Evolutionary conservation across 345 rosid genomes (phyloP).

Genomic region (Camelina laxa): DNA sequence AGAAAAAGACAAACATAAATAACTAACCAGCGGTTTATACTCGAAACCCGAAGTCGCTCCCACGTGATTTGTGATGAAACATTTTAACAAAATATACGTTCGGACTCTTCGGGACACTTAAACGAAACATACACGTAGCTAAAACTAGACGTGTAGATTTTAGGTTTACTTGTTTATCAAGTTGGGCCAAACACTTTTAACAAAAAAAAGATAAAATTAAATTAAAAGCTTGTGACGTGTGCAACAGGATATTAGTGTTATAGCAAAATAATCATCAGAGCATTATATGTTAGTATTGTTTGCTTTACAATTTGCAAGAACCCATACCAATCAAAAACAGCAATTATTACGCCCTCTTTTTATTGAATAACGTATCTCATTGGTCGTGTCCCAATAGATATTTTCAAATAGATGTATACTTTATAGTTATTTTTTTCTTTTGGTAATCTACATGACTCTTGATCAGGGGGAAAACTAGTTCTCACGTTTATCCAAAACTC

Average conservation of each 20-base stretch:
- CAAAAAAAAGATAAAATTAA: not conserved
- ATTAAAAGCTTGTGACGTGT: conserved; percentile 1
- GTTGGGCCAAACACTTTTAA: conserved; percentile 6
- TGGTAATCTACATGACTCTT: conserved; percentile 35
- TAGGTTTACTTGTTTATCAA: conserved; percentile 7
- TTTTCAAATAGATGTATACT: conserved; percentile 19
- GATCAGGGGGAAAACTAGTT: conserved; percentile 12
- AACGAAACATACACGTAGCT: conserved; percentile 17
- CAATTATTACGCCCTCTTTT: not conserved
- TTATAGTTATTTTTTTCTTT: conserved; percentile 16
- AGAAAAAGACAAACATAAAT: not conserved
- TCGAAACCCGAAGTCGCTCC: not conserved
- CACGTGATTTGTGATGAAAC: not conserved
- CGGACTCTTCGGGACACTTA: conserved; percentile 1
- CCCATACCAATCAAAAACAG: conserved; percentile 31
- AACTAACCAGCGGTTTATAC: not conserved
- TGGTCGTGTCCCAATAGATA: conserved; percentile 12
- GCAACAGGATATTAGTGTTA: conserved; percentile 19
- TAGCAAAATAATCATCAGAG: conserved; percentile 21
- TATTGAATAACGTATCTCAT: conserved; percentile 1
- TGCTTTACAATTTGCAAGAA: conserved; percentile 12
- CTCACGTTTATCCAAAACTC: conserved; percentile 43
- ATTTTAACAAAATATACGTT: not conserved
- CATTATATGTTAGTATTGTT: conserved; percentile 26
- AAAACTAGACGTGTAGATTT: not conserved